Evolutionary conservation across 495 filamentous ascomycete species (phyloP).

Genomic region (Podospora didyma): DNA sequence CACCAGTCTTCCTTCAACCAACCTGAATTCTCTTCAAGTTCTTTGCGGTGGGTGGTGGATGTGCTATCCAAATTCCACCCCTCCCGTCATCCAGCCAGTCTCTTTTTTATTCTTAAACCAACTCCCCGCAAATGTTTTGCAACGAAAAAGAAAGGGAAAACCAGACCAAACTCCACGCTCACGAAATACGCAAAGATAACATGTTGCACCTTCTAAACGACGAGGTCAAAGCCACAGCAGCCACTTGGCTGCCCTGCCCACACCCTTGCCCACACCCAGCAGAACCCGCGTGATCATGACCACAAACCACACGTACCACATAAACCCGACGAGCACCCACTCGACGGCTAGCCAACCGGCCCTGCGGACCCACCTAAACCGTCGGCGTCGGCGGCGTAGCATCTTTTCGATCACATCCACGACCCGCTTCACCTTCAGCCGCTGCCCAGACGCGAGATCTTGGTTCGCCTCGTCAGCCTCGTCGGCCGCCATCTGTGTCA

Average conservation of each 20-base stretch:
- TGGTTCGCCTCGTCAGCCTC: conserved; percentile 71
- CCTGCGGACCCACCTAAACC: conserved; percentile 67
- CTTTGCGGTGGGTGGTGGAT: too few species aligned
- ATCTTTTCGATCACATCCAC: conserved; percentile 74
- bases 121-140: too few species aligned
- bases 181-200: too few species aligned
- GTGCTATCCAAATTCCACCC: too few species aligned
- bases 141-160: too few species aligned
- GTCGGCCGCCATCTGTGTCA: conserved; percentile 62
- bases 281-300: conserved; percentile 65
- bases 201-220: too few species aligned
- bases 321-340: conserved; percentile 72
- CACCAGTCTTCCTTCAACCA: too few species aligned
- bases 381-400: conserved; percentile 59
- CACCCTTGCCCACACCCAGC: conserved; percentile 54
- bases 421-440: conserved; percentile 71
- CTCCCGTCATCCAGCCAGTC: too few species aligned
- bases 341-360: conserved; percentile 69
- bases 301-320: conserved; percentile 83
- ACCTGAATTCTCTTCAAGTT: too few species aligned
- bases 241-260: conserved; percentile 62
- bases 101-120: too few species aligned
- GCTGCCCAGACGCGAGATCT: conserved; percentile 68
- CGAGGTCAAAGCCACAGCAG: conserved; percentile 63
- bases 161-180: too few species aligned